Base-by-base conservation (phyloP, 2,329 filamentous ascomycete genomes). In the Calonectria multiphialidica region DNA sequence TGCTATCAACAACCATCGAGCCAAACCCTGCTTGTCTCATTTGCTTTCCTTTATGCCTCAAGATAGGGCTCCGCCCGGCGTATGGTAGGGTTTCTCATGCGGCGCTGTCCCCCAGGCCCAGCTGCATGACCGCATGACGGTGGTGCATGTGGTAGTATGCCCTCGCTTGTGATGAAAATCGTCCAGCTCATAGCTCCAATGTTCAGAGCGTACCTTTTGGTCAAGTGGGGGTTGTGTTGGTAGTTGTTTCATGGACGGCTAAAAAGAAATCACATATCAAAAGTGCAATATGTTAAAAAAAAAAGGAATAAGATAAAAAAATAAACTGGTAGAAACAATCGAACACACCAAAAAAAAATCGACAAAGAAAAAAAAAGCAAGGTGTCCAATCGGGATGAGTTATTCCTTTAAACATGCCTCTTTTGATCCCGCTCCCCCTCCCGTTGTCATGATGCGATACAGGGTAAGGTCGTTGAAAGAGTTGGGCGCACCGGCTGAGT, bases 1-100 rank as follows among this genome's bases (percentile, higher is more conserved):
- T 53, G 57, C 57, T 40, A 37, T 40, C 12, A 59, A 5, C n/a
- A 30, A 59, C 40, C 37, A 30, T n/a, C 40, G 9, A 30, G 57
- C 42, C 42, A 16, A 62, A 45, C 49, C 37, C 18, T 66, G 35
- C 44, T 30, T 42, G 18, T 37, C 53, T 70, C 45, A 66, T 49
- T 70, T 69, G 35, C 30, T 23, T 47, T 35, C 21, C 18, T 69
- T 66, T 63, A 61, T 71, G 70, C 61, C 59, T 68, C 53, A 53
- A 8, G 6, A 35, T 28, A 59, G 21, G 18, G 30, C 28, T 44
- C 47, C 45, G 28, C 35, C 35, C n/a, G 13, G n/a, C 42, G 50
- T 5, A 18, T 33, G 49, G 64, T n/a, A 35, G 40, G 40, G 21
- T 30, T n/a, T n/a, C 45, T 70, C 25, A 66, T 70, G 68, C 53